These are phyloP conservation scores for Xylaria scruposa DNA, from an alignment of 495 filamentous ascomycete species.

Conservation along the genomic window DNA sequence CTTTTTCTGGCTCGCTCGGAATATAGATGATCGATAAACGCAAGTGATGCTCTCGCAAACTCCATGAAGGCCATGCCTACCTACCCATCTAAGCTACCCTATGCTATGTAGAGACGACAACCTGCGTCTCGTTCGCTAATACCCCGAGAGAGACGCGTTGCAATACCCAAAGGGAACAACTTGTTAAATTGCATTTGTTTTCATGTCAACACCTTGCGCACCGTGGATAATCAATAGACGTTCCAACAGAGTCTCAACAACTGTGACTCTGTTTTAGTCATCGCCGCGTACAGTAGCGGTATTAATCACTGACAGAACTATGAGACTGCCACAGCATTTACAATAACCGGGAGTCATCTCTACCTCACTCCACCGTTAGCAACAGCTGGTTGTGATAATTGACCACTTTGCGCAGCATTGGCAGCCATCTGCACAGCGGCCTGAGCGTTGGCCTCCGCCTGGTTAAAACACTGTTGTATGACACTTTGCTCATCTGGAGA, in stretches of 20 bases:
- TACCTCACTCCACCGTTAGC: constrained; percentile 44
- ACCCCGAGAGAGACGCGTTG: background rate
- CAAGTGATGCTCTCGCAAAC: constrained; percentile 21
- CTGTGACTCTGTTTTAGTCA: background rate
- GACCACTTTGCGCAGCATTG: constrained; percentile 35
- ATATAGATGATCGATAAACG: constrained; percentile 13
- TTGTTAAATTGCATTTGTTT: constrained; percentile 10
- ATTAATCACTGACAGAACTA: background rate
- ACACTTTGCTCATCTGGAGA: constrained; percentile 80
- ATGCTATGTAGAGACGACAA: constrained; percentile 18
- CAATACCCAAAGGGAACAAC: constrained; percentile 23
- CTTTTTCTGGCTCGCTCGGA: constrained; percentile 6
- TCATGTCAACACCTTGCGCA: constrained; percentile 13
- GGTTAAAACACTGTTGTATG: constrained; percentile 78
- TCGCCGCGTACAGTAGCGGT: background rate
- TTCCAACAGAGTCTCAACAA: background rate
- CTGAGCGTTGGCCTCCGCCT: constrained; percentile 67
- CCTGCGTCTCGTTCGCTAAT: background rate
- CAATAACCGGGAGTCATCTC: background rate
- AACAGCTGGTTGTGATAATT: constrained; percentile 30
- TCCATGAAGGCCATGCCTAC: constrained; percentile 18
- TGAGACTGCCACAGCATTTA: background rate
- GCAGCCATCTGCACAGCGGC: constrained; percentile 41
- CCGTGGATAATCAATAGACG: constrained; percentile 10
- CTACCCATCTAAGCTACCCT: constrained; percentile 26